Base-by-base conservation (phyloP, 2,329 filamentous ascomycete genomes). In the Sarocladium oryzae region DNA sequence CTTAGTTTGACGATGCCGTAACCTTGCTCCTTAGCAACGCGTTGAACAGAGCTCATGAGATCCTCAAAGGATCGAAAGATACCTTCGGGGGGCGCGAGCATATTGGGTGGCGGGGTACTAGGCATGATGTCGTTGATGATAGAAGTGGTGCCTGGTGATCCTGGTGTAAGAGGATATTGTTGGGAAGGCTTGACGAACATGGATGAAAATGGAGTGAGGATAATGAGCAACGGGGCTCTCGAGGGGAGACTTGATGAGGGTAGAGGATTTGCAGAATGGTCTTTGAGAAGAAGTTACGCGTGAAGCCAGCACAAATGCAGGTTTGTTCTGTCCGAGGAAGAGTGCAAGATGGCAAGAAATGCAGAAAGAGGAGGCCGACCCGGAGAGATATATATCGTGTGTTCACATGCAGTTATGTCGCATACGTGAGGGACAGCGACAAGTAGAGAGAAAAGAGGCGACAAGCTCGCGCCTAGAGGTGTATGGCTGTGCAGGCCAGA, bases 1-100 rank as follows among this genome's bases (percentile, higher is more conserved):
- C 79, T 75, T 10, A 83, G 69, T 67, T 83, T 83, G 56, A 83
- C 79, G 13, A 83, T 78, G 35, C 78, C 78, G 56, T 82, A 83
- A 45, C 79, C 79, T 56, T 82, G 78, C 49, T 82, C 79, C 61
- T 82, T 82, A 6, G 79, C 78, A 4, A 78, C 73, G 37, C 76
- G 75, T 62, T 82, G 79, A 8, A 82, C 77, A 18, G 78, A 74
- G 3, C 69, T 69, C 58, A 82, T 71, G 37, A 83, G 70, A 54
- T 82, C 79, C 26, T 82, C 79, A 55, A 82, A 82, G 49, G 72
- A 75, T 43, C 75, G 69, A 55, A 78, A 83, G 61, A 83, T 82
- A 56, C 77, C 78, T 61, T 82, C 79, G 49, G 78, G 77, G 48
- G 79, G 79, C 36, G 79, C 76, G 38, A 75, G 70, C 55, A 82